Base-by-base conservation (phyloP, 2,329 filamentous ascomycete species). In the Rhynchosporium agropyri region DNA sequence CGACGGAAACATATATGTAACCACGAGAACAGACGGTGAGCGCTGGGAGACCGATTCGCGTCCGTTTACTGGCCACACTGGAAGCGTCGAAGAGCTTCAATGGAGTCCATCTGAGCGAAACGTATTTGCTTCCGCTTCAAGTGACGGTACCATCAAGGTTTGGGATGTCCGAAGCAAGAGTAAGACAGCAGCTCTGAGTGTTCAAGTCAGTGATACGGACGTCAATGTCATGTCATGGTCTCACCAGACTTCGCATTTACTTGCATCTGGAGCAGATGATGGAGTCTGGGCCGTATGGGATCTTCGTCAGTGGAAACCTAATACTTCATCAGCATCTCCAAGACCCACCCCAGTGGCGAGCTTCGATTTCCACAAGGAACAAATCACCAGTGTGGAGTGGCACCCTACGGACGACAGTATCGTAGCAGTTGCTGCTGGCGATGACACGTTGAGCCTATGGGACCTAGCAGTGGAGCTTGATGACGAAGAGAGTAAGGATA, bases 221-320 rank as follows among this genome's bases (percentile, higher is more conserved):
- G 91, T 98, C 73, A 99, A 99, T 75, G 95, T 99, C 65, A 89
- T 98, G 79, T 95, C 90, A 65, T 99, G 95, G 95, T 97, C 92
- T 43, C 85, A 84, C 50, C 88, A 93, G 77, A 97, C 93, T 0
- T 86, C 88, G 28, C 92, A 98, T 76, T 85, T 99, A 42, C 86
- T 99, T 42, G 94, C 94, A 1, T 92, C 93, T 0, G 95, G 95
- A 50, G 92, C 91, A 66, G 95, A 99, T 73, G 92, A 97, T 74
- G 95, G 95, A 43, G 87, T 89, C 59, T 98, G 94, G 92, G 92
- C 85, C 1, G 93, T 98, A 29, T 99, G 95, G 95, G 95, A 99
- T 76, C 80, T 99, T 73, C 86, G 95, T 60, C 90, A 96, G 77
- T 98, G 94, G 94, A 97, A 97, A 80, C 87, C 87, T 2, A 79